These are phyloP conservation scores for Salix purpurea DNA, from an alignment of 345 rosid genomes.

Conservation along the genomic window DNA sequence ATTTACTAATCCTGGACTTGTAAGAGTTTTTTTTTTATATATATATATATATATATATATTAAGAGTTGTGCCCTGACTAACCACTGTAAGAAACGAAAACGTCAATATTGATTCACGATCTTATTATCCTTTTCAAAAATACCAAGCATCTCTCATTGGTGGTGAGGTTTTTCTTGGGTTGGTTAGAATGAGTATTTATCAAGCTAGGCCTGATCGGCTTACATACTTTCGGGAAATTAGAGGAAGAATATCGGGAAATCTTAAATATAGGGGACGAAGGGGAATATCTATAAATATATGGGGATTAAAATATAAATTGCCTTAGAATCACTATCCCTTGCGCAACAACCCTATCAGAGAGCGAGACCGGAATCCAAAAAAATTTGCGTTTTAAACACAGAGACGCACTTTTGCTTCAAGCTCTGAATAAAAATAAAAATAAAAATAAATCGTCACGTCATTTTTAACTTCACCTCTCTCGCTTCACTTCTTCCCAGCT, in stretches of 20 bases:
- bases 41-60: no score
- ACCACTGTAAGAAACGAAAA: no score
- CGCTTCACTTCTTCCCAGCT: neutral
- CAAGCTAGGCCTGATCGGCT: no score
- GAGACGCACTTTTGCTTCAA: neutral
- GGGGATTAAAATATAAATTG: neutral
- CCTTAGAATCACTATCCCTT: neutral
- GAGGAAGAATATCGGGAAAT: neutral
- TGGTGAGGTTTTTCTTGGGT: no score
- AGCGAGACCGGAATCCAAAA: neutral
- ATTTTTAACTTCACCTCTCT: neutral
- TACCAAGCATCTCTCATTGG: no score
- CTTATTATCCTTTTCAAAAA: no score
- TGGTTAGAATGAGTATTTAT: no score
- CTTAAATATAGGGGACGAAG: neutral
- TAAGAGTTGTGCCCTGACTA: no score
- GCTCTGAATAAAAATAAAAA: neutral
- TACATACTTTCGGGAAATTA: neutral
- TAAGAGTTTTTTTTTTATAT: no score
- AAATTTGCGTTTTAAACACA: neutral
- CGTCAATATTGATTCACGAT: no score
- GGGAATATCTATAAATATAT: neutral
- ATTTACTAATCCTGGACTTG: no score
- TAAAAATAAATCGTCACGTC: neutral
- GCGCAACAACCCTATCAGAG: neutral